These are phyloP conservation scores for Termitomyces sp. DNA, from an alignment of 768 basidiomycete species.

Conservation along the genomic window DNA sequence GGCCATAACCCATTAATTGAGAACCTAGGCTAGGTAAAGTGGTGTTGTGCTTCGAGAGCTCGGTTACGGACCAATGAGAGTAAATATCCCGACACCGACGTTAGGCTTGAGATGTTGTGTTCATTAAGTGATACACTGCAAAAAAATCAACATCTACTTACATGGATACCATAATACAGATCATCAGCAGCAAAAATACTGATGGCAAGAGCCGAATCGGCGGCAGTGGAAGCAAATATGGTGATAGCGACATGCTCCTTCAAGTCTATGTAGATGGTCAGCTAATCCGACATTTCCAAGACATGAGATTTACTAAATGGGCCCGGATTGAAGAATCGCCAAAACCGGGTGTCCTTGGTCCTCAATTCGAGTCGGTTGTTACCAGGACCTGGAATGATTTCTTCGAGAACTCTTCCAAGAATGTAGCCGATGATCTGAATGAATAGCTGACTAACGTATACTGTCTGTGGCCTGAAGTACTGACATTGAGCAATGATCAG, in stretches of 20 bases:
- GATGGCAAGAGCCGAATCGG: conserved; percentile 51
- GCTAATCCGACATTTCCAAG: too few species aligned
- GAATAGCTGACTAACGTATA: conserved; percentile 41
- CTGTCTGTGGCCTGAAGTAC: conserved; percentile 37
- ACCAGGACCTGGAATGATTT: conserved; percentile 30
- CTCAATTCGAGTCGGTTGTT: conserved; percentile 17
- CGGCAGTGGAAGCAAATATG: conserved; percentile 55
- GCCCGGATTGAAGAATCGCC: conserved; percentile 57
- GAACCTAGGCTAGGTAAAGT: conserved; percentile 14
- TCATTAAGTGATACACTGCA: neutral
- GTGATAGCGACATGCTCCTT: conserved; percentile 60
- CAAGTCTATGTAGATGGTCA: conserved; percentile 25
- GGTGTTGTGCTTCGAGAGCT: neutral
- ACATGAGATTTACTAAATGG: conserved; percentile 44
- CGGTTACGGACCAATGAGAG: conserved; percentile 6
- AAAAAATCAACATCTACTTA: conserved; percentile 5
- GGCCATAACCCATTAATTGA: conserved; percentile 35
- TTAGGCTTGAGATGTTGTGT: conserved; percentile 24
- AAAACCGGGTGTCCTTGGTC: conserved; percentile 32
- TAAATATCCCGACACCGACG: conserved; percentile 13
- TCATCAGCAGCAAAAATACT: conserved; percentile 55
- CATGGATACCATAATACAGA: conserved; percentile 36
- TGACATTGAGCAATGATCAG: conserved; percentile 12
- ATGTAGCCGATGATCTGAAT: conserved; percentile 48
- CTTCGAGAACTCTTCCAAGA: conserved; percentile 38